Base-by-base conservation (phyloP, 345 rosid genomes). In the Populus davidiana region DNA sequence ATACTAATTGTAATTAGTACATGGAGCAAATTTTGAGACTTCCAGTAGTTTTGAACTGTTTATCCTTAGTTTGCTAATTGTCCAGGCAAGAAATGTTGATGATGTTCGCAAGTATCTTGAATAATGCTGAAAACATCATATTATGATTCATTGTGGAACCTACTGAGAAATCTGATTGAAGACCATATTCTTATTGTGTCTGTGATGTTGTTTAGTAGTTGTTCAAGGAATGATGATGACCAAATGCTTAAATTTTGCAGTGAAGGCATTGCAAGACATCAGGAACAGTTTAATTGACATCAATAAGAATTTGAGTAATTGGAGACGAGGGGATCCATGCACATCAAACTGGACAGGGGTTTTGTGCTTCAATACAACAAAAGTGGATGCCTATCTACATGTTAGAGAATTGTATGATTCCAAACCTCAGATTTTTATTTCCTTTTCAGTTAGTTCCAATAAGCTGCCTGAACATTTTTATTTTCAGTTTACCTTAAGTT, bases 281-380 rank as follows among this genome's bases (percentile, higher is more conserved):
- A 86, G n/a, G 86, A 79, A 35, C 16, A 86, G 84, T 79, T 85
- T 96, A 78, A 27, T 81, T 39, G 99, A 96, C 83, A 73, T 87
- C n/a, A 78, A 86, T 71, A 82, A 77, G 41, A 90, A 87, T 79
- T 84, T 96, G 84, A 88, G 81, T 67, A 90, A 89, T 76, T 96
- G 99, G 99, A 79, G 79, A 49, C 80, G 82, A 9, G 97, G 97
- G 61, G 99, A 96, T 72, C 99, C 99, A 0, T 96, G 99, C 78
- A 80, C 83, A 29, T 87, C 94, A 4, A 93, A 91, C 38, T 96
- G 99, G 99, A 96, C 97, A 11, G 98, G 99, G 39, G 91, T 96
- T 81, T 59, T 88, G 54, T 96, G 99, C 81, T 91, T 54, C 83
- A 88, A 90, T 78, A 27, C 31, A 38, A 64, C 89, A 68, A 70